These are phyloP conservation scores for Phaseolus lunatus DNA, from an alignment of 306 rosid species.

Conservation along the genomic window DNA sequence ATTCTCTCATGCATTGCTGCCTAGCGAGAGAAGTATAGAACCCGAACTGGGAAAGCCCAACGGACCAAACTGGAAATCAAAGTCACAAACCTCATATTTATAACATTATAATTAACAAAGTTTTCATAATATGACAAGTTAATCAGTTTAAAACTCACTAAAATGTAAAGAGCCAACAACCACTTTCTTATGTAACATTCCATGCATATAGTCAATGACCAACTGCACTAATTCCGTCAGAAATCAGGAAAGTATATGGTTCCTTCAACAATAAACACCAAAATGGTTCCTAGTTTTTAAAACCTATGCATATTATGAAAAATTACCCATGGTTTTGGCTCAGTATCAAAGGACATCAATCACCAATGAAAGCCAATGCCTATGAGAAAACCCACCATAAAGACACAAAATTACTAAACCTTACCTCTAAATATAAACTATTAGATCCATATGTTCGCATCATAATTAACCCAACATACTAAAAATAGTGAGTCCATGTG, in stretches of 20 bases:
- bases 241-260: neutral
- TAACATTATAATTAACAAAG: neutral
- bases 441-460: neutral
- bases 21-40: constrained; percentile 19
- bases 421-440: neutral
- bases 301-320: neutral
- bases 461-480: neutral
- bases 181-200: neutral
- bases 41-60: constrained; percentile 20
- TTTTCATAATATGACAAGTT: constrained; percentile 2
- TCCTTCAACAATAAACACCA: constrained; percentile 7
- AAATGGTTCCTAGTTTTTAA: neutral
- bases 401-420: neutral
- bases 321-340: too few relatives aligned
- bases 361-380: neutral
- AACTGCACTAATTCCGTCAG: neutral
- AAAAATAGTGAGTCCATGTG: neutral
- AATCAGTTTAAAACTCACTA: neutral
- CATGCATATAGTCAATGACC: neutral
- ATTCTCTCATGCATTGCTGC: constrained; percentile 22
- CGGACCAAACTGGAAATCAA: constrained; percentile 29
- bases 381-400: neutral
- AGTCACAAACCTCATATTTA: neutral
- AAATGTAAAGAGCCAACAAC: neutral
- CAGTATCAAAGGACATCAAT: too few relatives aligned